These are phyloP conservation scores for Solanum chiquidenum DNA, from an alignment of 257 asterid species.

Conservation along the genomic window DNA sequence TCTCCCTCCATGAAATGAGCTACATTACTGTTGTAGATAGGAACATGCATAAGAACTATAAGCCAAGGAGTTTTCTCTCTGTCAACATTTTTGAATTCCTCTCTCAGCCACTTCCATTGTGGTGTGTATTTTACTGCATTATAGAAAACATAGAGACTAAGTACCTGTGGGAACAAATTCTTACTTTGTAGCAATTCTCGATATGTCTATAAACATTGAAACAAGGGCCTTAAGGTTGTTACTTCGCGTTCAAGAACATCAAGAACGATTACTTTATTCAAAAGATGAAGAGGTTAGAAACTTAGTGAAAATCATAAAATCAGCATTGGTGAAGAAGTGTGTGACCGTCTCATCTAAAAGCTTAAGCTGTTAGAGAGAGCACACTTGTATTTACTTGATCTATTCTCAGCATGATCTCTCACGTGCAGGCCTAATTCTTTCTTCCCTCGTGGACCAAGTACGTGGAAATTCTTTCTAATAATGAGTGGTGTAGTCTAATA, in stretches of 20 bases:
- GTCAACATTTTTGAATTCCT: slow-evolving; percentile 60
- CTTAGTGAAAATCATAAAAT: background rate
- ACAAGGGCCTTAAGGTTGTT: background rate
- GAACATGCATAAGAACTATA: slow-evolving; percentile 86
- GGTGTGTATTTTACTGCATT: slow-evolving; percentile 89
- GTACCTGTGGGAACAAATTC: background rate
- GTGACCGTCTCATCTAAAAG: background rate
- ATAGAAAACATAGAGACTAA: background rate
- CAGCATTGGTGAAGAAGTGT: too few relatives aligned
- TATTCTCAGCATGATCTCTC: background rate
- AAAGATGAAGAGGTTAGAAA: background rate
- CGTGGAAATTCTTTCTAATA: background rate
- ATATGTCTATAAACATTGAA: background rate
- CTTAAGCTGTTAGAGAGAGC: background rate
- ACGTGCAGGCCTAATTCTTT: background rate
- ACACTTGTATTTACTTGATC: background rate
- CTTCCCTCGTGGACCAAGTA: background rate
- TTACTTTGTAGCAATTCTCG: background rate
- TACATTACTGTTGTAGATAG: slow-evolving; percentile 78
- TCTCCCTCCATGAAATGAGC: slow-evolving; percentile 99
- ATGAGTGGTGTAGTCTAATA: background rate
- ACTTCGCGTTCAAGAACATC: background rate
- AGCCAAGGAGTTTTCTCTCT: slow-evolving; percentile 97
- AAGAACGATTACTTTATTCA: background rate
- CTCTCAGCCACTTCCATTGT: slow-evolving; percentile 68